A percentile compares a stretch with the other conserved stretches of the same genome.
Conservation (phyloP, 2,329 filamentous ascomycete species). For the Blumeria graminis region DNA sequence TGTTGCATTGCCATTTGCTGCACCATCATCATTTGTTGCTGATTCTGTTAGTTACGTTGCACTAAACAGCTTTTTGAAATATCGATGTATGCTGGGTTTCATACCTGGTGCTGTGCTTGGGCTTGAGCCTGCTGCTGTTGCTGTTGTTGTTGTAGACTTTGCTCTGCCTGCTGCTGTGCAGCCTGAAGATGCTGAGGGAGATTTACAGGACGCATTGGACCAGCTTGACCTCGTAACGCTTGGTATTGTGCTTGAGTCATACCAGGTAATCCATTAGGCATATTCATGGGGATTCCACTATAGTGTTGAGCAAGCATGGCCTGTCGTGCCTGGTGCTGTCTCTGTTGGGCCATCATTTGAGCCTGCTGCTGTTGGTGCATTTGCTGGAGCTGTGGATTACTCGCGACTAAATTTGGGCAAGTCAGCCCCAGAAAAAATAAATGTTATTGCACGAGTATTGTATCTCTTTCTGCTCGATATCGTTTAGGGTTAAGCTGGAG, state of each 20-base stretch:
- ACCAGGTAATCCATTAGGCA: constrained; percentile 28
- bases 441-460: neutral
- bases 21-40: constrained; percentile 19
- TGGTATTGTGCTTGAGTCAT: constrained; percentile 28
- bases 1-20: constrained; percentile 25
- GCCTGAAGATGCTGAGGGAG: constrained; percentile 22
- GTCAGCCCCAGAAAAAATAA: neutral
- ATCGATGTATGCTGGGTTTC: neutral
- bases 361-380: constrained; percentile 34
- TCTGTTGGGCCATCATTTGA: constrained; percentile 28
- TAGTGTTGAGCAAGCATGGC: constrained; percentile 29
- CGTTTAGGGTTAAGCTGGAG: neutral
- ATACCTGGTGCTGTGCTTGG: constrained; percentile 13
- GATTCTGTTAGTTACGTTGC: constrained; percentile 8
- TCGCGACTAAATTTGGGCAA: constrained; percentile 9
- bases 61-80: neutral
- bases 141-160: constrained; percentile 18
- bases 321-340: constrained; percentile 20
- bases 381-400: constrained; percentile 17
- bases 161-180: constrained; percentile 17
- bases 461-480: neutral
- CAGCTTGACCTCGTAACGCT: constrained; percentile 20
- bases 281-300: constrained; percentile 26
- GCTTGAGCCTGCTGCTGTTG: constrained; percentile 15
- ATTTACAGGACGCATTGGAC: constrained; percentile 20